These are phyloP conservation scores for Colletotrichum sp. DNA, from an alignment of 2,329 filamentous ascomycete genomes.

Conservation along the genomic window DNA sequence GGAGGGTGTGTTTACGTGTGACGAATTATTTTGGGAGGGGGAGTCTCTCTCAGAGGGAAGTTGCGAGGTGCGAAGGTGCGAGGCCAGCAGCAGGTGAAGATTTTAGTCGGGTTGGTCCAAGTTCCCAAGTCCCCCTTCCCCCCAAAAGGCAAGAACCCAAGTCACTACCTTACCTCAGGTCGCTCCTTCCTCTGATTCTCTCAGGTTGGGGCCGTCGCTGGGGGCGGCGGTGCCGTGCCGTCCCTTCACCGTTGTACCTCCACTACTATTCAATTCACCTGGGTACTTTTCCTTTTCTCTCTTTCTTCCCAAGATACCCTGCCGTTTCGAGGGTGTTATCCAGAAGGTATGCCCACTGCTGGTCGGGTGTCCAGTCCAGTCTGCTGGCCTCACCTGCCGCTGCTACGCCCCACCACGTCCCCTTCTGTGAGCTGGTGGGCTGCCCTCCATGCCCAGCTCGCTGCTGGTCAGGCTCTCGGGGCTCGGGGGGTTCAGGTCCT, in stretches of 20 bases:
- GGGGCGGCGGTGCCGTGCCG: background rate
- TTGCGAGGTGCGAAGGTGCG: slow-evolving; percentile 13
- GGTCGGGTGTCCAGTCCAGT: background rate
- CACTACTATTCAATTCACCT: background rate
- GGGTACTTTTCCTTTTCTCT: background rate
- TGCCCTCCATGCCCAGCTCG: background rate
- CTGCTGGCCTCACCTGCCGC: slow-evolving; percentile 14
- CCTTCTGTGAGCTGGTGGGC: background rate
- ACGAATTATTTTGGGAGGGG: slow-evolving; percentile 22
- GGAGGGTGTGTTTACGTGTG: slow-evolving; percentile 22
- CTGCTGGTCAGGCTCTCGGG: slow-evolving; percentile 14
- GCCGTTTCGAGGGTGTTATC: background rate
- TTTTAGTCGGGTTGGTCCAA: slow-evolving; percentile 21
- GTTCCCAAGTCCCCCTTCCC: background rate
- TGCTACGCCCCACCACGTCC: slow-evolving; percentile 10
- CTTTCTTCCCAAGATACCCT: background rate
- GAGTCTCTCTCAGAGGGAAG: slow-evolving; percentile 10
- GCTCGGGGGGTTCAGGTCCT: slow-evolving; percentile 4
- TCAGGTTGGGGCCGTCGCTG: slow-evolving; percentile 1
- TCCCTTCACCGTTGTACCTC: background rate
- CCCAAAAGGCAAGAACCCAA: background rate
- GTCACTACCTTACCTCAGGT: background rate
- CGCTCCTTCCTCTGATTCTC: slow-evolving; percentile 9
- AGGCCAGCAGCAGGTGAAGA: slow-evolving; percentile 15
- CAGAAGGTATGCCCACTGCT: background rate